Evolutionary conservation across 1,139 yeast genomes (phyloP).

Genomic region (Hanseniaspora sp.): DNA sequence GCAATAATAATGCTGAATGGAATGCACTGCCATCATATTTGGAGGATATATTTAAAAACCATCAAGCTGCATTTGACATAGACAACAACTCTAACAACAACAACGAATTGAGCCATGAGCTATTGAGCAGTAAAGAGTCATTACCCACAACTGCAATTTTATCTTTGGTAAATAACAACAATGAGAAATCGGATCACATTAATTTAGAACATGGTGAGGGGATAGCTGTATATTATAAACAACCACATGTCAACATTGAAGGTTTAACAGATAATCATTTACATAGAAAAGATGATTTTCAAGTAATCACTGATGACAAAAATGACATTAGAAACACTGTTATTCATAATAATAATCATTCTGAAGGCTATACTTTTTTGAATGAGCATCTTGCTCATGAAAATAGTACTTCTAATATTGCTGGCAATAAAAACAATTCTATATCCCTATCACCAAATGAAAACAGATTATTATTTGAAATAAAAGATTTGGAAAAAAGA

Average conservation of each 20-base stretch:
- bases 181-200: neutral
- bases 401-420: neutral
- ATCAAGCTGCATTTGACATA: neutral
- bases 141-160: neutral
- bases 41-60: neutral
- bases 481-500: conserved; percentile 4
- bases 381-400: neutral
- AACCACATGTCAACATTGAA: neutral
- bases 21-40: neutral
- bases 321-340: no score
- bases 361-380: neutral
- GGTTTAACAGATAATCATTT: no score
- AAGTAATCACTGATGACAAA: neutral
- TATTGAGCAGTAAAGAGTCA: neutral
- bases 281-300: neutral
- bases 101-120: neutral
- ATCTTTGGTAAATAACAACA: neutral
- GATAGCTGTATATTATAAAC: neutral
- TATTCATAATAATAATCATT: neutral
- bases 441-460: neutral
- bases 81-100: neutral
- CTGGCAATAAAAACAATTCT: neutral
- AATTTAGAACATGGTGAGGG: neutral
- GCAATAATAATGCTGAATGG: neutral
- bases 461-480: neutral